Evolutionary conservation across 2,329 filamentous ascomycete genomes (phyloP).

Genomic region (Malbranchea zuffiana): DNA sequence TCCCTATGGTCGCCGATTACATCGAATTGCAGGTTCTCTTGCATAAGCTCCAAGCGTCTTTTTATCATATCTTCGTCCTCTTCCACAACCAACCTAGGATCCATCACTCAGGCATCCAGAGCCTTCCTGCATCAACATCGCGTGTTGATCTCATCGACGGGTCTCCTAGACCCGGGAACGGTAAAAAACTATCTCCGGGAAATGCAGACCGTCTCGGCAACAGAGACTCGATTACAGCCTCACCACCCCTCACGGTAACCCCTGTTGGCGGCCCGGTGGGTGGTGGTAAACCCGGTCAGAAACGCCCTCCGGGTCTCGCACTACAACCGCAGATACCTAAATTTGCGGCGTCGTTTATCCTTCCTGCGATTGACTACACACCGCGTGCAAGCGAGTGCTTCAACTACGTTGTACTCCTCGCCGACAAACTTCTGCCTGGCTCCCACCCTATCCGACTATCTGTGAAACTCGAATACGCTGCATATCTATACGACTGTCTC

Average conservation of each 20-base stretch:
- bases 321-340: slow-evolving; percentile 22
- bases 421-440: slow-evolving; percentile 66
- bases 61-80: slow-evolving; percentile 92
- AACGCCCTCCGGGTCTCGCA: slow-evolving; percentile 33
- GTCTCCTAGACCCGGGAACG: slow-evolving; percentile 22
- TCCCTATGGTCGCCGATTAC: slow-evolving; percentile 70
- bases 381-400: slow-evolving; percentile 75
- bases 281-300: slow-evolving; percentile 43
- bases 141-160: slow-evolving; percentile 21
- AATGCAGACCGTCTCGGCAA: slow-evolving; percentile 14
- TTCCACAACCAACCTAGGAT: slow-evolving; percentile 86
- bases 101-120: slow-evolving; percentile 47
- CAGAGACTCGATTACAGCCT: slow-evolving; percentile 33
- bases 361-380: slow-evolving; percentile 70
- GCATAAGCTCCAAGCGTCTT: slow-evolving; percentile 84
- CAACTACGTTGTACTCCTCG: slow-evolving; percentile 60
- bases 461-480: slow-evolving; percentile 82
- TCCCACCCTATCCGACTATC: slow-evolving; percentile 83
- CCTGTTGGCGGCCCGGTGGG: slow-evolving; percentile 49
- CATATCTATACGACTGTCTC: slow-evolving; percentile 86
- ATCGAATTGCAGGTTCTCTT: slow-evolving; percentile 79
- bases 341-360: slow-evolving; percentile 58
- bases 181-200: slow-evolving; percentile 6
- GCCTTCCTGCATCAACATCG: slow-evolving; percentile 21
- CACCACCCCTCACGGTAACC: slow-evolving; percentile 38